Conservation (phyloP, 805 yeast species). For the Candida maltosa region DNA sequence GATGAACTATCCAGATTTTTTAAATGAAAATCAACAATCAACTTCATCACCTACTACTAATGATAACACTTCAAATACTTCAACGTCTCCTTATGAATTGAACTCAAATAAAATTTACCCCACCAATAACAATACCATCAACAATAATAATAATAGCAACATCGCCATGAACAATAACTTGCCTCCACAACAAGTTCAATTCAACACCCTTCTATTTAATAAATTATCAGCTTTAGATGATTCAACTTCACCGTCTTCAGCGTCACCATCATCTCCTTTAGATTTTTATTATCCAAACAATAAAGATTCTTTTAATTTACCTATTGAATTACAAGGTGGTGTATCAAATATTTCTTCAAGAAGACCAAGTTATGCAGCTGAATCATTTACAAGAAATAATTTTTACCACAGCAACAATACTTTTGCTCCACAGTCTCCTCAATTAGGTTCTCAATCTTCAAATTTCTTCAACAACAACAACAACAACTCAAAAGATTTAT, state of each 20-base stretch:
- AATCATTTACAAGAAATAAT: conserved; percentile 43
- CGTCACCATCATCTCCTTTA: not conserved
- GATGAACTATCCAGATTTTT: conserved; percentile 34
- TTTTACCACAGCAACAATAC: conserved; percentile 3
- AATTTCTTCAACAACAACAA: conserved; percentile 5
- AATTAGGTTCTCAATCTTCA: conserved; percentile 2
- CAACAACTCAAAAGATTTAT: conserved; percentile 13
- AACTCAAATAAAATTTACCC: no score
- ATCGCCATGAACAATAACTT: conserved; percentile 1
- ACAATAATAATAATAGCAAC: conserved; percentile 7
- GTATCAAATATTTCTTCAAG: conserved; percentile 59
- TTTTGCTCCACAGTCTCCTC: conserved; percentile 1
- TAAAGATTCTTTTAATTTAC: conserved; percentile 43
- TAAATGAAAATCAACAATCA: conserved; percentile 8
- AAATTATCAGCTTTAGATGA: conserved; percentile 19
- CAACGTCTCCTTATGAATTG: conserved; percentile 1
- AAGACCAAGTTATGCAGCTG: conserved; percentile 76
- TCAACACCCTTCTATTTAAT: conserved; percentile 21
- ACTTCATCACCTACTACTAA: not conserved
- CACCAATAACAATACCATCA: conserved; percentile 9
- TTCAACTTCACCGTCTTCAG: not conserved
- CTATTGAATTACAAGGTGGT: conserved; percentile 63
- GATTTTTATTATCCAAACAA: not conserved
- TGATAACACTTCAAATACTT: not conserved
- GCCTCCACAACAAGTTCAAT: conserved; percentile 9